Evolutionary conservation across 2,329 filamentous ascomycete genomes (phyloP).

Genomic region (Clathrospora elynae): DNA sequence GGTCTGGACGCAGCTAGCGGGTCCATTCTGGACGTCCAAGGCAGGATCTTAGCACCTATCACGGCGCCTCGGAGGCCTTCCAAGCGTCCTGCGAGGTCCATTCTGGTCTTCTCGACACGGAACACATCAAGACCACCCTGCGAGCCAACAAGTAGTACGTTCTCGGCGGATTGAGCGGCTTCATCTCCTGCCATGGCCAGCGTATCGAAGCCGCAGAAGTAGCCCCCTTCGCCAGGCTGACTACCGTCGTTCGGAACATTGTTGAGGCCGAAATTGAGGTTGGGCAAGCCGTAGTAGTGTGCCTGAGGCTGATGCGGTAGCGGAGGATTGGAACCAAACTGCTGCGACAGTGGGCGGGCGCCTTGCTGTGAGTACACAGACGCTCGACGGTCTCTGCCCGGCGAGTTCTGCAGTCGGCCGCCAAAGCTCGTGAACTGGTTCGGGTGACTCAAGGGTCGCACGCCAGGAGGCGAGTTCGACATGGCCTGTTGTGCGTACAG

Average conservation of each 20-base stretch:
- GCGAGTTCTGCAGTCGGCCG: conserved; percentile 43
- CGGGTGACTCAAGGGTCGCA: conserved; percentile 53
- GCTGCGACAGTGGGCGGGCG: conserved; percentile 50
- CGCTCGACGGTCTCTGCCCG: conserved; percentile 51
- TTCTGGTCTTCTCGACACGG: conserved; percentile 70
- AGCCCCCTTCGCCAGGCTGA: conserved; percentile 70
- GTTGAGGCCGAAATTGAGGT: conserved; percentile 67
- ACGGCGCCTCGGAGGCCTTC: conserved; percentile 81
- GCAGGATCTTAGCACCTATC: conserved; percentile 79
- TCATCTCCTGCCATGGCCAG: conserved; percentile 58
- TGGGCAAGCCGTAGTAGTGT: conserved; percentile 76
- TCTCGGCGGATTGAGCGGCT: conserved; percentile 56
- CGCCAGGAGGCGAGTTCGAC: conserved; percentile 45
- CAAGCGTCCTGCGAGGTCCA: conserved; percentile 71
- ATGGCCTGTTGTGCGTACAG: conserved; percentile 48
- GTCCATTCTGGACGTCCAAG: conserved; percentile 65
- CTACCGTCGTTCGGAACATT: conserved; percentile 56
- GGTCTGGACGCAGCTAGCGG: conserved; percentile 64
- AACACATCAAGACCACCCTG: conserved; percentile 81
- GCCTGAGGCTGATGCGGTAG: conserved; percentile 75
- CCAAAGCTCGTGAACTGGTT: conserved; percentile 53
- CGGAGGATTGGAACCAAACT: conserved; percentile 62
- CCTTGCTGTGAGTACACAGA: conserved; percentile 60
- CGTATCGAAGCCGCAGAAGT: conserved; percentile 81
- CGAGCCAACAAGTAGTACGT: conserved; percentile 76